phyloP scores from a whole-genome alignment of 1,139 yeast species.

The Protomyces inouyei region DNA sequence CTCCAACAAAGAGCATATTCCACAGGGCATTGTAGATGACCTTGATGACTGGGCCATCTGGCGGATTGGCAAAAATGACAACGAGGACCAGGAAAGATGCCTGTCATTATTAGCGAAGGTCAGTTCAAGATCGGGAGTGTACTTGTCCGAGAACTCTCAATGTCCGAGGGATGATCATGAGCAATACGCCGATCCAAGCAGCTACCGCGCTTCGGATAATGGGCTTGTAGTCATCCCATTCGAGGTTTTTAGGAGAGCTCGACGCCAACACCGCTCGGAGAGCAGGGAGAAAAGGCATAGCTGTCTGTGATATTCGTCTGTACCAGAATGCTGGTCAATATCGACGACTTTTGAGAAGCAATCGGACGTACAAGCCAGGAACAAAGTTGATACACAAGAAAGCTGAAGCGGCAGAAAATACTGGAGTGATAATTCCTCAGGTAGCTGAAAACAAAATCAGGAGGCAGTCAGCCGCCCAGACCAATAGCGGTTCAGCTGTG shows the following conservation, averaged over 20 bases:
- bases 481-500: no score
- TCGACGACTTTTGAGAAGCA: no score
- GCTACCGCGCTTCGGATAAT: constrained; percentile 26
- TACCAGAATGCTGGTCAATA: no score
- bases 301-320: no score
- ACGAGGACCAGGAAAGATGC: constrained; percentile 27
- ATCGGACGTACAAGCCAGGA: no score
- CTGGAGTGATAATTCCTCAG: no score
- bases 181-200: constrained; percentile 28
- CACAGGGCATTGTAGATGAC: constrained; percentile 17
- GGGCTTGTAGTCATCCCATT: constrained; percentile 23
- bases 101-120: not conserved
- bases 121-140: not conserved
- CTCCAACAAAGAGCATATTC: constrained; percentile 15
- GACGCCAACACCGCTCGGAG: not conserved
- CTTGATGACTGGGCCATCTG: constrained; percentile 27
- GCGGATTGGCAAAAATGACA: constrained; percentile 25
- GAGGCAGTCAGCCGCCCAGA: no score
- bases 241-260: constrained; percentile 1
- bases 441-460: no score
- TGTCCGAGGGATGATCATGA: constrained; percentile 25
- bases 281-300: not conserved
- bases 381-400: no score
- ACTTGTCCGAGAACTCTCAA: constrained; percentile 23
- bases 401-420: no score